Evolutionary conservation across 345 rosid genomes (phyloP), one percentile per base, ranked within the genome.

Genomic region (Euphorbia lathyris): DNA sequence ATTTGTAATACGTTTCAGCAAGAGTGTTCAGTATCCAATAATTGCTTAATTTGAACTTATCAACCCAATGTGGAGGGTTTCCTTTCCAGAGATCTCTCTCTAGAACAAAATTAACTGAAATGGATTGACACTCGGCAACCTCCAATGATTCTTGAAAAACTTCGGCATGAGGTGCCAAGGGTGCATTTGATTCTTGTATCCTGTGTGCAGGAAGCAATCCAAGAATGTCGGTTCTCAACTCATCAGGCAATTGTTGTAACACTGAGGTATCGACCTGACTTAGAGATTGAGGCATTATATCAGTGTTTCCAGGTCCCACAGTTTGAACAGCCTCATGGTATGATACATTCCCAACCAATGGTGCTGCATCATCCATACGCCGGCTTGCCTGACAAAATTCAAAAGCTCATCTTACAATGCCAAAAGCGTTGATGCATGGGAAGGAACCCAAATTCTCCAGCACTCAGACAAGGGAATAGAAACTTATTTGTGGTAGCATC

Each of bases 241-340:
- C 94, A 66, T 89, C 92, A 57, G 97, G 98, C 81, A 93, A 82
- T 72, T 89, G 86, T 70, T 88, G 94, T 70, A 91, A 80, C 71
- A 91, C 96, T 7, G 88, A 86, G 51, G 70, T 67, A 72, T 93
- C 97, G 42, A 93, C 72, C 80, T 93, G 98, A 77, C 94, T 91
- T 66, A 94, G 79, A 59, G 98, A 88, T 66, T 76, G 80, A 72
- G 95, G 97, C 87, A 94, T 75, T 70, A 87, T 74, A 77, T 86
- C 93, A 68, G 73, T 67, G 34, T 74, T 81, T 42, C 78, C 76
- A 29, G 56, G 76, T 69, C 56, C 61, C 4, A 48, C 32, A 48
- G 50, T 48, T 40, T 63, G 60, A 74, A 47, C 68, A 51, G 75
- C 74, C 63, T 36, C 71, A 64, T 58, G 79, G 71, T 64, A 58